Base-by-base conservation (phyloP, 164 flowering plant genomes). In the Macadamia tetraphylla region DNA sequence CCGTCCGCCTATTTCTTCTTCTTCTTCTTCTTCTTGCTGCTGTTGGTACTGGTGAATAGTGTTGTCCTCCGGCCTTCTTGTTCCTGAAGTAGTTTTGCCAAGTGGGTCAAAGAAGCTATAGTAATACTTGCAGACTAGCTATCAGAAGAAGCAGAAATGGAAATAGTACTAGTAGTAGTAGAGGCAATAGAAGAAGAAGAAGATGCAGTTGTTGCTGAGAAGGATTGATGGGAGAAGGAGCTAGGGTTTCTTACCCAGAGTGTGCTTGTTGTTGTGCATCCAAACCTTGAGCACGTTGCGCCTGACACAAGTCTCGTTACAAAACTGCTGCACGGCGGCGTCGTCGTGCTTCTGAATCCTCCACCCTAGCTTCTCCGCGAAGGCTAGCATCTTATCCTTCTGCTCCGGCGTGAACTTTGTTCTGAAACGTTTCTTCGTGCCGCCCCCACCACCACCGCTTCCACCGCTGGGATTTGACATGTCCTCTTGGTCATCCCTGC, bases 201-300 rank as follows among this genome's bases (percentile, higher is more conserved):
- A 17, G 23, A n/a, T 18, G 17, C 23, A 23, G 23, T 23, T 23
- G 23, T 23, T 23, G 23, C 23, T 23, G 23, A 23, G 23, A 23
- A 23, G 23, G 23, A 23, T 23, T 23, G 23, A 23, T 23, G 23
- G 23, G 23, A 23, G 23, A 23, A 23, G 23, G 23, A 23, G 23
- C 63, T 84, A 81, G 83, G 89, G 86, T 75, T 86, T 87, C 85
- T 85, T 88, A 82, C 90, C 90, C 42, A 84, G 81, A 12, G 88
- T 82, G 83, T 85, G 84, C 84, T 87, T 89, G 85, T 89, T 87
- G 77, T 89, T 89, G 69, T 89, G 95, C 92, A 89, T 87, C 95
- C 95, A 89, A 1, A 89, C 95, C 81, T 89, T 89, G 51, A 89
- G 85, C 13, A 89, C 92, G 13, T 85, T 86, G 9, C 90, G 70